Evolutionary conservation across 2,329 filamentous ascomycete species (phyloP).

Genomic region (Claviceps sp.): DNA sequence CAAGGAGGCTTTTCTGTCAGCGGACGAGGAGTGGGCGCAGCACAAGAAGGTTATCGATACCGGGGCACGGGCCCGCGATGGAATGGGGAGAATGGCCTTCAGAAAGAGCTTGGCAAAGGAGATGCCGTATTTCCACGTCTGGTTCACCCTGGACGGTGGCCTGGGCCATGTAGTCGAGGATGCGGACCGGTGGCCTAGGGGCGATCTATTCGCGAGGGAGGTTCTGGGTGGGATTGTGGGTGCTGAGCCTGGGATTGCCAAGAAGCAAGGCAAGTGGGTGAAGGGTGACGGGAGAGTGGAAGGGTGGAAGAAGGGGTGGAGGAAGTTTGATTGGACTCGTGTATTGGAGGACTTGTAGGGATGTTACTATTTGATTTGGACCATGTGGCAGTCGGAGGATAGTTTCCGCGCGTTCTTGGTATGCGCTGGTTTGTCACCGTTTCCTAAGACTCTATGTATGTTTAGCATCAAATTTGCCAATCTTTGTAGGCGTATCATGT

Average conservation of each 20-base stretch:
- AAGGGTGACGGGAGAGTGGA: conserved; percentile 58
- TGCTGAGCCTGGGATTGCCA: conserved; percentile 66
- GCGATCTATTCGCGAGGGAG: conserved; percentile 86
- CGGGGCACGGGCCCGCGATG: conserved; percentile 38
- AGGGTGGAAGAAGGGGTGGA: conserved; percentile 72
- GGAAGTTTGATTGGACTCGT: conserved; percentile 78
- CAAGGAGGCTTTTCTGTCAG: conserved; percentile 76
- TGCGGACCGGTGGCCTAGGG: conserved; percentile 67
- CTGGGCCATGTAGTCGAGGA: conserved; percentile 90
- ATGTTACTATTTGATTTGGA: neutral
- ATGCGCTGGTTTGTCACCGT: too few species aligned
- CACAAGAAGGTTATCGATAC: conserved; percentile 94
- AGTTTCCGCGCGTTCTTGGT: too few species aligned
- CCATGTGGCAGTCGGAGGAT: neutral
- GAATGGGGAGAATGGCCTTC: conserved; percentile 72
- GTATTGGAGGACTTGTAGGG: conserved; percentile 30
- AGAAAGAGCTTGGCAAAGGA: conserved; percentile 75
- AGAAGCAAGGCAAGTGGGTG: conserved; percentile 79
- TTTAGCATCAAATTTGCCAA: too few species aligned
- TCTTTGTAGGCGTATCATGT: too few species aligned
- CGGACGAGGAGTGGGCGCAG: conserved; percentile 90
- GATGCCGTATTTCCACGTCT: conserved; percentile 97
- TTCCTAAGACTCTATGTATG: too few species aligned
- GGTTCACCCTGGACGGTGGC: conserved; percentile 87
- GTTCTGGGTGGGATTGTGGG: conserved; percentile 88